Base-by-base conservation (phyloP, 2,329 filamentous ascomycete species). In the Biscogniauxia marginata region DNA sequence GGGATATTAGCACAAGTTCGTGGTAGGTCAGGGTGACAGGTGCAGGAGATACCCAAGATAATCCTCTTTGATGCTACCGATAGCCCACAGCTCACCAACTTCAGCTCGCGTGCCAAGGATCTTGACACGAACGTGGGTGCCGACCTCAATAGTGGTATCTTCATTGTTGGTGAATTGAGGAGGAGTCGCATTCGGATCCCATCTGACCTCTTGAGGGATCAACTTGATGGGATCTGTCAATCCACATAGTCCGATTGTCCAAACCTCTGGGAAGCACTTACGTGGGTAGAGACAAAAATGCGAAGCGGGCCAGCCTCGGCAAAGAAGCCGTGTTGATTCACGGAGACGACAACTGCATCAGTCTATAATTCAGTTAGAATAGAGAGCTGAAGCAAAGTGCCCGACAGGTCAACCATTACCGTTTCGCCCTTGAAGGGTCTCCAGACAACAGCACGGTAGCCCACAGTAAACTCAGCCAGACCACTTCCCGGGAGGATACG, bases 371-470 rank as follows among this genome's bases (percentile, higher is more conserved):
- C 30, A 63, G 67, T 63, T 63, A 67, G 65, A 64, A 64, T 49
- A 58, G 60, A 45, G 57, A 55, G 25, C 43, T 48, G 52, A 53
- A 43, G 21, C 39, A 64, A 55, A 54, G 56, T 45, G 54, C 13
- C 22, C 45, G 43, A 49, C 43, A 53, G 53, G 53, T 24, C 48
- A 45, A 58, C n/a, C 76, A 88, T 76, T 85, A 96, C 95, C 74
- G 95, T 96, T 82, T 99, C 95, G 70, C 95, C 93, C 76, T 95
- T 93, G 81, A 98, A 99, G 9, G 95, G 95, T 69, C 93, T 86
- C 93, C 93, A 99, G 56, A 99, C 91, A 58, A 99, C 93, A 52
- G 95, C 95, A 59, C 93, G 90, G 73, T 97, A 99, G 67, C 90
- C 87, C 49, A 99, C 92, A 0, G 90, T 96, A 72, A 97, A 99